Percentiles rank a stretch among this genome's conserved stretches.
Conservation (phyloP, 768 basidiomycete genomes). For the Clitopilus passeckerianus region DNA sequence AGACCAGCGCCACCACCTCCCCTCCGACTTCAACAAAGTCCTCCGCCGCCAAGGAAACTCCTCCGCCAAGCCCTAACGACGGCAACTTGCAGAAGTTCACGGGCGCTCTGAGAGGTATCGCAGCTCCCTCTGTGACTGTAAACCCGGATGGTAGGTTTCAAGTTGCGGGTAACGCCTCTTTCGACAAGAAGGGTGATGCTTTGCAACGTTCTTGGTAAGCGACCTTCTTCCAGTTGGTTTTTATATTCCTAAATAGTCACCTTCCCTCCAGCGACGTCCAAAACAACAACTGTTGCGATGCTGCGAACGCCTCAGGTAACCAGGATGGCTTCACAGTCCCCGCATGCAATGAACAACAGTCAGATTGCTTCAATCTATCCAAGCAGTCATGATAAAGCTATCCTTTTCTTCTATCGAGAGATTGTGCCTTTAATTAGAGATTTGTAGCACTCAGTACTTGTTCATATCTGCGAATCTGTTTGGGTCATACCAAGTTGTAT, state of each 20-base stretch:
- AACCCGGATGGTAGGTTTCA: conserved; percentile 39
- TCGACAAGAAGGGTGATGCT: conserved; percentile 41
- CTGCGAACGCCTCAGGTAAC: conserved; percentile 47
- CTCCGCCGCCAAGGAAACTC: not conserved
- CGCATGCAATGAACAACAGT: conserved; percentile 41
- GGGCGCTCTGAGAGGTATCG: conserved; percentile 39
- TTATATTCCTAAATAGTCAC: not conserved
- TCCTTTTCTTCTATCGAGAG: not conserved
- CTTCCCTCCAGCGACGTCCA: conserved; percentile 38
- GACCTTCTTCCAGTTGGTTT: not conserved
- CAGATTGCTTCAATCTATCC: conserved; percentile 29
- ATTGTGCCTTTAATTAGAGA: not conserved
- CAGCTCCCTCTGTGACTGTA: conserved; percentile 39
- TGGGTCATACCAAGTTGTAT: conserved; percentile 7
- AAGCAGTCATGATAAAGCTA: conserved; percentile 3
- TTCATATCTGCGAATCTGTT: not conserved
- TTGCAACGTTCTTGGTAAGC: conserved; percentile 42
- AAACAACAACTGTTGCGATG: conserved; percentile 55
- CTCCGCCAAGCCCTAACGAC: not conserved
- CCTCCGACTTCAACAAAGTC: not conserved
- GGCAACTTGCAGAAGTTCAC: conserved; percentile 47
- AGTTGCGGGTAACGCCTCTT: conserved; percentile 40
- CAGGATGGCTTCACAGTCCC: conserved; percentile 40
- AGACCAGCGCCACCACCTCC: conserved; percentile 4
- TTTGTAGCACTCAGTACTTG: conserved; percentile 3